Percentiles rank a stretch among this genome's conserved stretches.
These are phyloP conservation scores for Salix purpurea DNA, from an alignment of 345 rosid species.

Conservation along the genomic window DNA sequence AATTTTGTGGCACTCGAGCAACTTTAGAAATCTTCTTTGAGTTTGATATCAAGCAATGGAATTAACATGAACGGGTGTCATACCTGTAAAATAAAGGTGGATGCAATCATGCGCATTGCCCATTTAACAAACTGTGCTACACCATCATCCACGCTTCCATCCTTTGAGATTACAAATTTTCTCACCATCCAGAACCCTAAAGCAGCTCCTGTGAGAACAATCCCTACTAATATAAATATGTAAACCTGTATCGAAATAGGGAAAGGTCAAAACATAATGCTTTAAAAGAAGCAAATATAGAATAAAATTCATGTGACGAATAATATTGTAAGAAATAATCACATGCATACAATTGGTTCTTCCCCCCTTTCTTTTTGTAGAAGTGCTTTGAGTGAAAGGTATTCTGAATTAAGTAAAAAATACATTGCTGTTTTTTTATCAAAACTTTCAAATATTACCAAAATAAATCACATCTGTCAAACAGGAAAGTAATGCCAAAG, in stretches of 20 bases:
- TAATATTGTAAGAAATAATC: not conserved
- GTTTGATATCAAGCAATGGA: not conserved
- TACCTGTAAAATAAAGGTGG: conserved; percentile 73
- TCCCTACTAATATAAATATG: conserved; percentile 56
- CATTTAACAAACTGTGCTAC: conserved; percentile 91
- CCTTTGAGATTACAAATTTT: conserved; percentile 68
- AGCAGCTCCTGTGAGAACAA: conserved; percentile 85
- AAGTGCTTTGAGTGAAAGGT: not conserved
- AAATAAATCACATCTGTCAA: not conserved
- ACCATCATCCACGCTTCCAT: conserved; percentile 74
- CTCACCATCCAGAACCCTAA: conserved; percentile 90
- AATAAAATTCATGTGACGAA: not conserved
- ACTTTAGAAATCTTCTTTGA: not conserved
- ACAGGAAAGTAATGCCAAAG: not conserved
- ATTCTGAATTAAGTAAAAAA: not conserved
- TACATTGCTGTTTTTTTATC: not conserved
- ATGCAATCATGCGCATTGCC: conserved; percentile 77
- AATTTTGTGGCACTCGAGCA: not conserved
- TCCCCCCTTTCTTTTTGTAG: not conserved
- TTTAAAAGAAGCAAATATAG: not conserved
- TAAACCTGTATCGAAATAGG: conserved; percentile 48
- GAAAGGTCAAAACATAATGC: not conserved
- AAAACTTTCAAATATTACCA: not conserved
- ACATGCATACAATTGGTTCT: not conserved
- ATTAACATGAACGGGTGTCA: conserved; percentile 1